Evolutionary conservation across 108 stramenopile species (phyloP).

Genomic region (Skeletonema marinoi): DNA sequence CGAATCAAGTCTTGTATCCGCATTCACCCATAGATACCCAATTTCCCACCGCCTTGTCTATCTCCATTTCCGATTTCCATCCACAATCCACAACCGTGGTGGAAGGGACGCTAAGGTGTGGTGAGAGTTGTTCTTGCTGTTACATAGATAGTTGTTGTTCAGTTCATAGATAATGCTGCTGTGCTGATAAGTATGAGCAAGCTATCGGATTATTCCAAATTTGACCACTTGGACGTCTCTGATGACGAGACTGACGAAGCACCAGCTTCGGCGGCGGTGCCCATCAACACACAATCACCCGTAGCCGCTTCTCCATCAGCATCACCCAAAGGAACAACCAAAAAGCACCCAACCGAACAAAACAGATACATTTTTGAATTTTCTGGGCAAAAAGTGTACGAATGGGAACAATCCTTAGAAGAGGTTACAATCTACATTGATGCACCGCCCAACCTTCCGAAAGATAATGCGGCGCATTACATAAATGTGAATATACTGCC

Average conservation of each 20-base stretch:
- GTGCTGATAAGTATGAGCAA: constrained; percentile 58
- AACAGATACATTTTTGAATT: constrained; percentile 74
- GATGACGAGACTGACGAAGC: constrained; percentile 12
- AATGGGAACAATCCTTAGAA: constrained; percentile 96
- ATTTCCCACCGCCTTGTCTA: too few relatives aligned
- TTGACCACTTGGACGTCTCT: constrained; percentile 59
- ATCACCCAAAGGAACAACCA: constrained; percentile 25
- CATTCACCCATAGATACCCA: too few relatives aligned
- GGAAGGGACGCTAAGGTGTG: too few relatives aligned
- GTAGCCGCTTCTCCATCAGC: constrained; percentile 15
- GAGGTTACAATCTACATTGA: constrained; percentile 88
- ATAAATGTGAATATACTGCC: constrained; percentile 53
- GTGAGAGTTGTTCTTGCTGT: not conserved
- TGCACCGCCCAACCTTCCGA: constrained; percentile 53
- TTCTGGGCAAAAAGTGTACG: constrained; percentile 78
- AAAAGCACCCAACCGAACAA: constrained; percentile 48
- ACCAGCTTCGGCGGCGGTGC: not conserved
- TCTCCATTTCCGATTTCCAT: too few relatives aligned
- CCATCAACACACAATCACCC: not conserved
- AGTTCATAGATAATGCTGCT: not conserved
- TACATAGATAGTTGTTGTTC: not conserved
- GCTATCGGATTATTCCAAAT: constrained; percentile 77
- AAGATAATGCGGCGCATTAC: constrained; percentile 20
- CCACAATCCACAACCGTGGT: too few relatives aligned
- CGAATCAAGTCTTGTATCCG: too few relatives aligned